phyloP scores from a whole-genome alignment of 306 rosid species.

The Pyrus pyrifolia region DNA sequence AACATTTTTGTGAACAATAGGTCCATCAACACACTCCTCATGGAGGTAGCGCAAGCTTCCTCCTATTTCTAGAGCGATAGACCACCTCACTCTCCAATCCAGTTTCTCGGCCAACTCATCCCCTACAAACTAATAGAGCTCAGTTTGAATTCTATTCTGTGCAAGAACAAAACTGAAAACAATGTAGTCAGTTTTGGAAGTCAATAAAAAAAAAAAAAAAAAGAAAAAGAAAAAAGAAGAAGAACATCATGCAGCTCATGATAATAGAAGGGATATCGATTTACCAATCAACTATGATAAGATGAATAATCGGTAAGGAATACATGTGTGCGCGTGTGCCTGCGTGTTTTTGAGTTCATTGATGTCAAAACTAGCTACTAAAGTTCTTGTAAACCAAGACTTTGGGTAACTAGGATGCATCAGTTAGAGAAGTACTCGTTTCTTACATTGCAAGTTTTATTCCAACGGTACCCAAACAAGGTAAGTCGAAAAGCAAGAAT shows the following conservation, averaged over 20 bases:
- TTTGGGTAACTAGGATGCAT: not conserved
- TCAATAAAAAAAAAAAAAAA: too few relatives aligned
- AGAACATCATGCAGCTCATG: not conserved
- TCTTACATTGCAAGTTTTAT: conserved; percentile 13
- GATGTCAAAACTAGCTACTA: not conserved
- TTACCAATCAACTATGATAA: not conserved
- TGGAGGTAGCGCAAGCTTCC: conserved; percentile 29
- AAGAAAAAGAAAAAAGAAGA: not conserved
- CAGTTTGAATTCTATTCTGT: not conserved
- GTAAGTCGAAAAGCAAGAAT: conserved; percentile 15
- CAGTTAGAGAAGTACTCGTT: not conserved
- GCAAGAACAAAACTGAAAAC: not conserved
- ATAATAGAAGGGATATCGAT: not conserved
- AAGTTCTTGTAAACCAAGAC: not conserved
- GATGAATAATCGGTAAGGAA: too few relatives aligned
- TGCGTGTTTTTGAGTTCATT: not conserved
- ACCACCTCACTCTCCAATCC: conserved; percentile 26
- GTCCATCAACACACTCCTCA: conserved; percentile 25
- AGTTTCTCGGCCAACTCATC: conserved; percentile 14
- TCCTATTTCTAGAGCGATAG: conserved; percentile 20
- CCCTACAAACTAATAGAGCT: conserved; percentile 8
- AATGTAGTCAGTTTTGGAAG: not conserved
- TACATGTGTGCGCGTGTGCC: too few relatives aligned
- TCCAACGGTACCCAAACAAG: not conserved
- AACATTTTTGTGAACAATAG: conserved; percentile 17